phyloP scores from a whole-genome alignment of 495 filamentous ascomycete genomes.

The Cairneyella variabilis region DNA sequence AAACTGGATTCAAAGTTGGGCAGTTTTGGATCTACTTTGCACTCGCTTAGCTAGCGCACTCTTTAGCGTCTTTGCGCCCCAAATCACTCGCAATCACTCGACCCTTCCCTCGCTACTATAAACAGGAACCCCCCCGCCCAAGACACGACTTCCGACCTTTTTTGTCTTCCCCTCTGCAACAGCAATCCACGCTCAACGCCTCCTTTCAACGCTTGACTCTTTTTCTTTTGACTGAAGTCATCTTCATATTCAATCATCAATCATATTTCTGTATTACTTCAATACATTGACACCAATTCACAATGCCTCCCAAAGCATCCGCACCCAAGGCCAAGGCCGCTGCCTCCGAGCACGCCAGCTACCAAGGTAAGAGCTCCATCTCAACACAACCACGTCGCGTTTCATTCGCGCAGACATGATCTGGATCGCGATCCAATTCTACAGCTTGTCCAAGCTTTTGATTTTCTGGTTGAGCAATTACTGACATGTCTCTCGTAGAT shows the following conservation, averaged over 20 bases:
- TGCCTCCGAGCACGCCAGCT: conserved; percentile 21
- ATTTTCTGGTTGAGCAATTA: neutral
- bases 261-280: conserved; percentile 7
- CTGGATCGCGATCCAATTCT: conserved; percentile 13
- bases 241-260: neutral
- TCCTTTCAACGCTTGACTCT: neutral
- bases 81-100: neutral
- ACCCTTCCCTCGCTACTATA: conserved; percentile 9
- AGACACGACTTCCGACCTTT: conserved; percentile 11
- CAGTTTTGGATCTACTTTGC: neutral
- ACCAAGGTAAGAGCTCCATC: conserved; percentile 19
- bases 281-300: conserved; percentile 20
- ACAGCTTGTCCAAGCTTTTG: conserved; percentile 9
- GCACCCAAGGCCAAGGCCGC: conserved; percentile 20
- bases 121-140: conserved; percentile 8
- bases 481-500: conserved; percentile 39
- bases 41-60: neutral
- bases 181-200: conserved; percentile 1
- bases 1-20: conserved; percentile 26
- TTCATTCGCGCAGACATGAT: conserved; percentile 5
- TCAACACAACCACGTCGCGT: conserved; percentile 18
- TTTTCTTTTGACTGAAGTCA: neutral
- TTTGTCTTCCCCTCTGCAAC: conserved; percentile 6
- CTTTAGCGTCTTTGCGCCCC: neutral
- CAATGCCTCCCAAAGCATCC: conserved; percentile 24